phyloP scores from a whole-genome alignment of 164 flowering plant species.

The Pachysandra terminalis region DNA sequence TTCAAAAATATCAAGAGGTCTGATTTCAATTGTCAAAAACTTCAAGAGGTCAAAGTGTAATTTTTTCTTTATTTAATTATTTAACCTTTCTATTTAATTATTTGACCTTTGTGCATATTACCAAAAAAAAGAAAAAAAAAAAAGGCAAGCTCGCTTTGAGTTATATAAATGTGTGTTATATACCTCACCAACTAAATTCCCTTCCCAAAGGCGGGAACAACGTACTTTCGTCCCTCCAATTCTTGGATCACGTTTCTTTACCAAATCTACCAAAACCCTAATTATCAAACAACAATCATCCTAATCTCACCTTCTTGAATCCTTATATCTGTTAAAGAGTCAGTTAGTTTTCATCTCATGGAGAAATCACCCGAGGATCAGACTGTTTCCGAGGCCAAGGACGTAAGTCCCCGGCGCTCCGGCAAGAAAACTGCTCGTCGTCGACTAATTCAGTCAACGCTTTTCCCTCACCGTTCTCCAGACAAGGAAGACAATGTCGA shows the following conservation, averaged over 20 bases:
- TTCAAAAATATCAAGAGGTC: too few relatives aligned
- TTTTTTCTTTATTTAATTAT: too few relatives aligned
- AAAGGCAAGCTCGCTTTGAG: too few relatives aligned
- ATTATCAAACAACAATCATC: not conserved
- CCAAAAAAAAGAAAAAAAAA: too few relatives aligned
- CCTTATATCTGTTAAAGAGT: not conserved
- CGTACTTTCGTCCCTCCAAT: not conserved
- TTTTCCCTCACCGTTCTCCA: conserved; percentile 31
- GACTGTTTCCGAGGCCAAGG: conserved; percentile 3
- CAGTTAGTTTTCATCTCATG: conserved; percentile 18
- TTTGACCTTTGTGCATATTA: too few relatives aligned
- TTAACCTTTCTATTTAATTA: too few relatives aligned
- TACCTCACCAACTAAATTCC: not conserved
- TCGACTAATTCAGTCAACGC: conserved; percentile 51
- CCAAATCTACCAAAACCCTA: conserved; percentile 7
- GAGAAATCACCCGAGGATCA: conserved; percentile 21
- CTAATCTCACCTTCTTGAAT: conserved; percentile 12
- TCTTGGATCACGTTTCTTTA: not conserved
- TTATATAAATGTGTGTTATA: too few relatives aligned
- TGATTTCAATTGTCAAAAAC: too few relatives aligned
- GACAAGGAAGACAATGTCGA: conserved; percentile 12
- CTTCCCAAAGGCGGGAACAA: not conserved
- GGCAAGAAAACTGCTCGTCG: conserved; percentile 36
- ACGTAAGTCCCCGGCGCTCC: not conserved
- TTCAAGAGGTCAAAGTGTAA: too few relatives aligned